Base-by-base conservation (phyloP, 2,329 filamentous ascomycete species). In the Scedosporium aurantiacum region DNA sequence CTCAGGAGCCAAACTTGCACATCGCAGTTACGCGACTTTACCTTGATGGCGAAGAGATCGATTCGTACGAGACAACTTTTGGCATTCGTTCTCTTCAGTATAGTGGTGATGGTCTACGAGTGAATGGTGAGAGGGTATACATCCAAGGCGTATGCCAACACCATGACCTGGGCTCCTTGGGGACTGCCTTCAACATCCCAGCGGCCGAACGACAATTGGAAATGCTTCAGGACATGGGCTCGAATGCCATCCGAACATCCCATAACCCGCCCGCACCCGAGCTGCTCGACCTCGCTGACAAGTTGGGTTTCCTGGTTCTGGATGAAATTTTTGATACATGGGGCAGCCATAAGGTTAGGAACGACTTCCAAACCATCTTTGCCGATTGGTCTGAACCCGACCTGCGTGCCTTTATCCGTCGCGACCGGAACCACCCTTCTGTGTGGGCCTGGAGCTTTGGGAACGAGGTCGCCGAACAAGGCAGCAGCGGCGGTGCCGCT, bases 301-400 rank as follows among this genome's bases (percentile, higher is more conserved):
- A 69, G 1, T 68, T 79, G 67, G 80, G 80, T 0, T 75, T 82
- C 61, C 54, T 83, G 3, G 76, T 82, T 2, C 67, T 82, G 50
- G 77, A 81, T 63, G 80, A 83, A 68, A 76, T 80, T 21, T 83
- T 82, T 64, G 81, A 83, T 66, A 70, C 67, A 7, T 83, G 80
- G 80, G 65, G 72, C 14, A 66, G 56, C 21, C 63, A 68, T 18
- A 83, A 83, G 66, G 76, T 71, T 0, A 63, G 63, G 1, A 77
- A 78, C 63, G 81, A 82, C 66, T 82, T 78, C 65, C 76, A 81
- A 63, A 65, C 77, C n/a, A 75, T 82, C 63, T 83, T 81, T 61
- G 37, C 68, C 0, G 79, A 82, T 57, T 83, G 80, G 80, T 72
- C 78, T 62, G 80, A 83, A 69, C 71, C 78, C 0, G 79, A 82